Evolutionary conservation across 768 basidiomycete genomes (phyloP).

Genomic region (Lentinula lateritia): DNA sequence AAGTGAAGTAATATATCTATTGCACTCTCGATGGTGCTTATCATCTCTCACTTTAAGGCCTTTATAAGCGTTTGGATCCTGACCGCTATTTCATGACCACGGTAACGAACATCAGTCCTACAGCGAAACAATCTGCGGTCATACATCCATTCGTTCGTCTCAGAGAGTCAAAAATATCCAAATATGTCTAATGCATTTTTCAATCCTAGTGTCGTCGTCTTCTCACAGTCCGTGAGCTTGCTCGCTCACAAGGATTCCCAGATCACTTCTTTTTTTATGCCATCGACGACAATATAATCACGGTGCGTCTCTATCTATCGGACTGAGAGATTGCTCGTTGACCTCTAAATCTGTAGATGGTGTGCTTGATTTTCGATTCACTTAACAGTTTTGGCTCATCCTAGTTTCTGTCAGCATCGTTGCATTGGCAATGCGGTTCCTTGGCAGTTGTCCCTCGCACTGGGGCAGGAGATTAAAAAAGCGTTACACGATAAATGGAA

Average conservation of each 20-base stretch:
- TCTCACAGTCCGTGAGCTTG: constrained; percentile 70
- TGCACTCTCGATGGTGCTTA: background rate
- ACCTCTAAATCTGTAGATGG: constrained; percentile 2
- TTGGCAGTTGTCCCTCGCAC: constrained; percentile 54
- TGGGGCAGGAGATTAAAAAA: constrained; percentile 57
- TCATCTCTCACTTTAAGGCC: constrained; percentile 23
- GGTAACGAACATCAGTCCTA: constrained; percentile 74
- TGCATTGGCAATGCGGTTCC: constrained; percentile 83
- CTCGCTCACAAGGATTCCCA: constrained; percentile 78
- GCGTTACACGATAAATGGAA: constrained; percentile 51
- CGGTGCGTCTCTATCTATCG: constrained; percentile 35
- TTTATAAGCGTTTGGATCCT: constrained; percentile 53
- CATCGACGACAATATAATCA: constrained; percentile 45
- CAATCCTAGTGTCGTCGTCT: constrained; percentile 56
- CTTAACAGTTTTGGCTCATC: no score
- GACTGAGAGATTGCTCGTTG: background rate
- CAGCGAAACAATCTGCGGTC: constrained; percentile 69
- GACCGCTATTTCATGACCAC: constrained; percentile 63
- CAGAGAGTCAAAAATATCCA: background rate
- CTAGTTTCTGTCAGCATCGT: constrained; percentile 18
- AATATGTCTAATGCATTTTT: background rate
- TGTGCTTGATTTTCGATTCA: background rate
- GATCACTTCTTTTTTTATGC: constrained; percentile 65
- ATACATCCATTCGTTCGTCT: constrained; percentile 53
- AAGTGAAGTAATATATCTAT: background rate